Conservation (phyloP, 768 basidiomycete genomes). For the Rhodotorula kratochvilovae region DNA sequence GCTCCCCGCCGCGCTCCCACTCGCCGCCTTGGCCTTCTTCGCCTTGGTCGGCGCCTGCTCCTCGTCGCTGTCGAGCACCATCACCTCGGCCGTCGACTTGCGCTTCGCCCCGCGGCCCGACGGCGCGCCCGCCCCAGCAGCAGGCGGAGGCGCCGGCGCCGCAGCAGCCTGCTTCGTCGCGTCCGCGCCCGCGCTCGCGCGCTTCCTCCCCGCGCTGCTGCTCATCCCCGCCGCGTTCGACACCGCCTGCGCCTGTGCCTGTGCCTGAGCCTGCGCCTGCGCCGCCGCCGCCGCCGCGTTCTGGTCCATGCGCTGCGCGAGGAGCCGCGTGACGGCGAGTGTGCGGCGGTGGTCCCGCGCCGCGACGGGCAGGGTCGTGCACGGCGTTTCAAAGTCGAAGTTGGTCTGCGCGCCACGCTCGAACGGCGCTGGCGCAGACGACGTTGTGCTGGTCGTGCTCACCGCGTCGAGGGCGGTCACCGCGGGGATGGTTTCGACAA, state of each 20-base stretch:
- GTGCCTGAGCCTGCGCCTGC: slow-evolving; percentile 1
- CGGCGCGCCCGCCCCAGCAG: neutral
- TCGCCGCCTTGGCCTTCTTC: slow-evolving; percentile 13
- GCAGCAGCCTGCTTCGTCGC: neutral
- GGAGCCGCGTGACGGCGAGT: slow-evolving; percentile 4
- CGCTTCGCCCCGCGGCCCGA: slow-evolving; percentile 17
- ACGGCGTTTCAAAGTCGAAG: slow-evolving; percentile 40
- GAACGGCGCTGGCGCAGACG: neutral
- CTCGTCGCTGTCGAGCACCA: slow-evolving; percentile 22
- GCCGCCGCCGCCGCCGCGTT: neutral
- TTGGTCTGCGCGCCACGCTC: slow-evolving; percentile 33
- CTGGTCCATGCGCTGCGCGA: neutral
- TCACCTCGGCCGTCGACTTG: slow-evolving; percentile 12
- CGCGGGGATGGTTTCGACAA: slow-evolving; percentile 24
- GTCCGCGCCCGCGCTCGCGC: neutral
- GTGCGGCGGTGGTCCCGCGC: slow-evolving; percentile 32
- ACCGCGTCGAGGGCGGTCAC: slow-evolving; percentile 32
- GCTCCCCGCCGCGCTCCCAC: neutral
- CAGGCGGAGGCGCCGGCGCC: neutral
- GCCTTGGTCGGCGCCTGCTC: slow-evolving; percentile 17
- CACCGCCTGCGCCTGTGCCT: neutral
- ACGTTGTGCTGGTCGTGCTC: slow-evolving; percentile 14
- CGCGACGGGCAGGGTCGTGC: slow-evolving; percentile 17
- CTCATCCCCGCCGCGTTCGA: neutral
- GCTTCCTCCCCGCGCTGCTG: neutral